These are phyloP conservation scores for Aspergillus tanneri DNA, from an alignment of 2,329 filamentous ascomycete species.

Conservation along the genomic window DNA sequence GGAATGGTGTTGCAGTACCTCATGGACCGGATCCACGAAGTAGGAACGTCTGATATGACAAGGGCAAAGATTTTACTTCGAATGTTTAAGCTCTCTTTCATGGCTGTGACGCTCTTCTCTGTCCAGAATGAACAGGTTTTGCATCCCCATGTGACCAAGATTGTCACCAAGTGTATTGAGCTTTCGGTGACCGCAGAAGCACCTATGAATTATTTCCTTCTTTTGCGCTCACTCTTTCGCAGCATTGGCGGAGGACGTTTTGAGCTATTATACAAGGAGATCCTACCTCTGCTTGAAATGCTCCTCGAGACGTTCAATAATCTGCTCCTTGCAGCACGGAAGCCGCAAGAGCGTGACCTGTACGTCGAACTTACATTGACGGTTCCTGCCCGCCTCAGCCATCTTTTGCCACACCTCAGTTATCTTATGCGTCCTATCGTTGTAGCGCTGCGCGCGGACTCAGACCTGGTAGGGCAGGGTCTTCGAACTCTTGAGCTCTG, in stretches of 20 bases:
- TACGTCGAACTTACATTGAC: constrained; percentile 97
- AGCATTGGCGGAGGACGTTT: constrained; percentile 98
- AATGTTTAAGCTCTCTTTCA: constrained; percentile 97
- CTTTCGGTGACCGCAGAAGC: constrained; percentile 93
- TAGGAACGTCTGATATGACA: constrained; percentile 86
- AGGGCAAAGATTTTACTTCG: constrained; percentile 90
- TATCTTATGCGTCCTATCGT: constrained; percentile 97
- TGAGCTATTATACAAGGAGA: constrained; percentile 97
- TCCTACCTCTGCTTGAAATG: constrained; percentile 94
- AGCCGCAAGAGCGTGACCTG: constrained; percentile 85
- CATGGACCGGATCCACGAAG: constrained; percentile 94
- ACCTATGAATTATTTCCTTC: constrained; percentile 97
- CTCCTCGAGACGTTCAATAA: constrained; percentile 96
- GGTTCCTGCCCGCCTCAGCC: constrained; percentile 89
- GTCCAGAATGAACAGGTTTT: constrained; percentile 93
- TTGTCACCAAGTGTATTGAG: constrained; percentile 96
- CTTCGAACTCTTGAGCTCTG: constrained; percentile 91
- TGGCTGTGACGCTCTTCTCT: constrained; percentile 97
- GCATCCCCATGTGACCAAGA: constrained; percentile 91
- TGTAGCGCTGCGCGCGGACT: constrained; percentile 87
- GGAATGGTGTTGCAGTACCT: constrained; percentile 97
- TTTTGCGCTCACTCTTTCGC: constrained; percentile 86
- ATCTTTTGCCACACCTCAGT: constrained; percentile 89
- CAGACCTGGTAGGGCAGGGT: constrained; percentile 91
- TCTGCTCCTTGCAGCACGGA: constrained; percentile 82